Base-by-base conservation (phyloP, 2,329 filamentous ascomycete genomes). In the Aspergillus pseudoviridinutans region DNA sequence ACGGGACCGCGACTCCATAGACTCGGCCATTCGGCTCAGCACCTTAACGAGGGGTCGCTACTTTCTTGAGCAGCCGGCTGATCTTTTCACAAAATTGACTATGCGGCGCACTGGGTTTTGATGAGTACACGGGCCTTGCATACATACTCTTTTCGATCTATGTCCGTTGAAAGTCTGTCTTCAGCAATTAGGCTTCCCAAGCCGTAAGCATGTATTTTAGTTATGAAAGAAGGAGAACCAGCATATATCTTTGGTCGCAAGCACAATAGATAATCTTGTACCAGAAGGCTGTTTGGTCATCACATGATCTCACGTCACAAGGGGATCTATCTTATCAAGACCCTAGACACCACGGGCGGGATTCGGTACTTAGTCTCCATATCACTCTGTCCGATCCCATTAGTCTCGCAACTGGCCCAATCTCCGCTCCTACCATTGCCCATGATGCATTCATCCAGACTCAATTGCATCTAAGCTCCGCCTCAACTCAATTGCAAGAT, bases 1-100 rank as follows among this genome's bases (percentile, higher is more conserved):
- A 74, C 63, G 72, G 72, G 17, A 51, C 57, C 29, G 57, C 68
- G 25, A 8, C 51, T 8, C 57, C 62, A 28, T 57, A 51, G 54
- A 3, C 32, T 38, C 14, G 12, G 32, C 32, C 6, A 17, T 38
- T 38, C 32, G 14, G 32, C 14, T 38, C 32, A 49, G 22, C 22
- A 49, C 47, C 9, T 9, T 27, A 12, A 35, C 17, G 5, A 17
- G 5, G 14, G 3, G 32, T 17, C 2, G 1, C 5, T 28, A 20
- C 24, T 24, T 46, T n/a, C 17, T 58, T 14, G 14, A 17, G 55
- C 44, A 35, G 22, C 53, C 28, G 20, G 25, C 46, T 49, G 8
- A 9, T 10, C 24, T 49, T 49, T 49, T 17, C 14, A 38, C 14
- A 35, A 35, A 38, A 17, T 17, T 38, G 32, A 3, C 7, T 17